Percentiles rank a stretch among this genome's conserved stretches.
phyloP scores from a whole-genome alignment of 139 green algal genomes.

The Chlamydomonas urium region DNA sequence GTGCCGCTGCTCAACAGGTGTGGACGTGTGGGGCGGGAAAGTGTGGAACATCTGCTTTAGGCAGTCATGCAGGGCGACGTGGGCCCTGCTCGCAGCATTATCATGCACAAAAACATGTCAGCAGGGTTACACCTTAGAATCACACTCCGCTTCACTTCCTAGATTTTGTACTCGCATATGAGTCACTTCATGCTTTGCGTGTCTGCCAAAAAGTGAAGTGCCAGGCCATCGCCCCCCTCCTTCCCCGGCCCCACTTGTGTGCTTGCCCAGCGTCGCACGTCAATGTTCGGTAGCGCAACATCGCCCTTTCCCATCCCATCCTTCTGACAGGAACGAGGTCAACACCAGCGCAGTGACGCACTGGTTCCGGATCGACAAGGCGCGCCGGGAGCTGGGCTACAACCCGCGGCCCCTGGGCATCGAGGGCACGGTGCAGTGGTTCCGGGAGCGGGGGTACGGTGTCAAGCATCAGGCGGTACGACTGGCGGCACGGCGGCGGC shows the following conservation, averaged over 20 bases:
- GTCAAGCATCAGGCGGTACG: too few relatives aligned
- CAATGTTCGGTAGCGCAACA: too few relatives aligned
- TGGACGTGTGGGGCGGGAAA: background rate
- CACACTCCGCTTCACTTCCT: background rate
- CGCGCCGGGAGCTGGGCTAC: background rate
- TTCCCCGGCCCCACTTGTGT: background rate
- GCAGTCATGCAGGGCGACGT: too few relatives aligned
- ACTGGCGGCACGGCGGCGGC: too few relatives aligned
- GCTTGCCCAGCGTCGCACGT: too few relatives aligned
- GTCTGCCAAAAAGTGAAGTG: background rate
- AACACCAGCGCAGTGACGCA: background rate
- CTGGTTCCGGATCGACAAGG: conserved; percentile 4
- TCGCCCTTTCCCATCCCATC: too few relatives aligned
- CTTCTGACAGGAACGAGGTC: background rate
- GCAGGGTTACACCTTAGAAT: background rate
- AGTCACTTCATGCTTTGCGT: background rate
- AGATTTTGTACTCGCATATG: background rate
- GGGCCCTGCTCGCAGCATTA: too few relatives aligned
- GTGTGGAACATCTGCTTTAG: too few relatives aligned
- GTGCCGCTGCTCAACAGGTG: conserved; percentile 3
- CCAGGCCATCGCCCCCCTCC: background rate
- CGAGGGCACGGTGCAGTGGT: background rate
- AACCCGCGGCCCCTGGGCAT: background rate
- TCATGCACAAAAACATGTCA: too few relatives aligned
- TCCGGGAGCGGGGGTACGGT: background rate